Conservation (phyloP, 2,329 filamentous ascomycete species). For the Alternaria novae-zelandiae region DNA sequence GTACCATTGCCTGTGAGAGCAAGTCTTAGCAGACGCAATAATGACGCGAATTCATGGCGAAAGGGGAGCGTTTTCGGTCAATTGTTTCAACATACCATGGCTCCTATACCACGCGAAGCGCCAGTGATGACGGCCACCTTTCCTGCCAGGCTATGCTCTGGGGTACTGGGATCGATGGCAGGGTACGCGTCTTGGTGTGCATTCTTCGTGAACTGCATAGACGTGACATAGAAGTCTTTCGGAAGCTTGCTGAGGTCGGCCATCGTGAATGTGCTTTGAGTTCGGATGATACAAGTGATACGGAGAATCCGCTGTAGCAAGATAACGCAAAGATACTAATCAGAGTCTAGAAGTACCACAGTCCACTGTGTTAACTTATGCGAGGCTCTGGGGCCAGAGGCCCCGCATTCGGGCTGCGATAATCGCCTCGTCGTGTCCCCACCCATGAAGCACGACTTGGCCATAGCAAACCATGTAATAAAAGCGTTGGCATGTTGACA, state of each 20-base stretch:
- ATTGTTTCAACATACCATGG: conserved; percentile 15
- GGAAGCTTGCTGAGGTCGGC: conserved; percentile 17
- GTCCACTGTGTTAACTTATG: background rate
- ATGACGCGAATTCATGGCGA: background rate
- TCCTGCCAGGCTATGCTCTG: conserved; percentile 41
- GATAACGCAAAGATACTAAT: background rate
- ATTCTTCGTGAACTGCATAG: conserved; percentile 16
- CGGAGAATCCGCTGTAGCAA: background rate
- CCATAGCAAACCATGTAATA: background rate
- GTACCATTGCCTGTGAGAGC: conserved; percentile 32
- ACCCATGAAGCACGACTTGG: background rate
- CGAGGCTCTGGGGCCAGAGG: background rate
- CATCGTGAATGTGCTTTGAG: background rate
- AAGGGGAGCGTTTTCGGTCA: background rate
- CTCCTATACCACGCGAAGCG: conserved; percentile 49
- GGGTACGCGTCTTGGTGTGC: conserved; percentile 48
- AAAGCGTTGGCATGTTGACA: background rate
- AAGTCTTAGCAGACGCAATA: background rate
- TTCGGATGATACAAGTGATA: background rate
- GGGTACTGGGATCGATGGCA: conserved; percentile 46
- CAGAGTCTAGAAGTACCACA: background rate
- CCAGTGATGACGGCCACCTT: conserved; percentile 52
- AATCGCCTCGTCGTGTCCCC: background rate
- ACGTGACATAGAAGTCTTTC: conserved; percentile 17
- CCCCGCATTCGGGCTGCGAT: background rate